A percentile compares a stretch with the other conserved stretches of the same genome.
Evolutionary conservation across 768 basidiomycete genomes (phyloP).

Genomic region (Amanita rubescens): DNA sequence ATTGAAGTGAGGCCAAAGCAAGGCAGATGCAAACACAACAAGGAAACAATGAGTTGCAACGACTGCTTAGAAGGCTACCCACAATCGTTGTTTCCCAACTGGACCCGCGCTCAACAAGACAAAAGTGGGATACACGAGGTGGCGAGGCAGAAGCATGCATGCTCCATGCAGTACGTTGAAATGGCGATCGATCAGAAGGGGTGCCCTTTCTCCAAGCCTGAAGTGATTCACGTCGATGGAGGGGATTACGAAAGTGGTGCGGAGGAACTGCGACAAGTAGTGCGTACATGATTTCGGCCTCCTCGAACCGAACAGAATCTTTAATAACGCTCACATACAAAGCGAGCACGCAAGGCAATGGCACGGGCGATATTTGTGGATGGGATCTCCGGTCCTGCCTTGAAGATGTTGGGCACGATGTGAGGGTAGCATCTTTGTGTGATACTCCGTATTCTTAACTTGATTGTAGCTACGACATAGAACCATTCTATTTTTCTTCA

Average conservation of each 20-base stretch:
- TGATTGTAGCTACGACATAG: constrained; percentile 43
- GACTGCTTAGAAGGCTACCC: constrained; percentile 34
- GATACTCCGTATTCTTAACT: neutral
- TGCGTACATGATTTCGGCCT: constrained; percentile 24
- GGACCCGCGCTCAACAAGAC: constrained; percentile 39
- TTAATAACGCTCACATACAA: neutral
- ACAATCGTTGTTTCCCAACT: constrained; percentile 46
- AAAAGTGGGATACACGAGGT: constrained; percentile 32
- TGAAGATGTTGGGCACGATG: constrained; percentile 57
- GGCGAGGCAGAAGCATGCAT: constrained; percentile 20
- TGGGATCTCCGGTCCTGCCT: constrained; percentile 41
- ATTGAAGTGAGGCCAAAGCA: neutral
- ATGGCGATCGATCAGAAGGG: constrained; percentile 22
- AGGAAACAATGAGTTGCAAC: neutral
- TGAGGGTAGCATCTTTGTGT: constrained; percentile 15
- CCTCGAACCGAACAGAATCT: neutral
- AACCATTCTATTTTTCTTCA: constrained; percentile 63
- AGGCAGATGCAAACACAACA: neutral
- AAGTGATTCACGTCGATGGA: constrained; percentile 10
- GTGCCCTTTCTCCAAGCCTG: constrained; percentile 26
- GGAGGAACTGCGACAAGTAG: constrained; percentile 21
- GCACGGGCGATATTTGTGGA: constrained; percentile 47
- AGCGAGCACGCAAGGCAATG: constrained; percentile 26
- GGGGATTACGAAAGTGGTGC: constrained; percentile 26
- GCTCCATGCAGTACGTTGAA: constrained; percentile 33